Conservation (phyloP, 495 filamentous ascomycete species). For the Recurvomyces mirabilis region DNA sequence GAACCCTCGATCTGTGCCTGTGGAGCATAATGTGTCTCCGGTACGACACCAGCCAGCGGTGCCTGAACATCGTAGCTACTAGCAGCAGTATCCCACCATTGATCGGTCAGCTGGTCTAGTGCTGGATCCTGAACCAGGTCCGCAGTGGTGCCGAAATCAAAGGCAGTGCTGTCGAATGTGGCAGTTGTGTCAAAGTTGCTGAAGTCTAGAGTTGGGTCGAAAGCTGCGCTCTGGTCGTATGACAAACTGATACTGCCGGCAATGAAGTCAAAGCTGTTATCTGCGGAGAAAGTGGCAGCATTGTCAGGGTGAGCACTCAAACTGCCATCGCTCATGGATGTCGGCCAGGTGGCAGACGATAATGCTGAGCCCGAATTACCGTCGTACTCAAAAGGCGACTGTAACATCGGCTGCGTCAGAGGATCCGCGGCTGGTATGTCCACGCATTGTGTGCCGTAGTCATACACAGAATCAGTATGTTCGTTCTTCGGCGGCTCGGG, state of each 20-base stretch:
- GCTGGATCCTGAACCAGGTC: conserved; percentile 11
- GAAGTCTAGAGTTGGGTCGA: conserved; percentile 2
- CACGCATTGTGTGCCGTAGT: not conserved
- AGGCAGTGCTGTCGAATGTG: conserved; percentile 13
- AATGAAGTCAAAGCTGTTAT: conserved; percentile 18
- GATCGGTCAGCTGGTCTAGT: not conserved
- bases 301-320: not conserved
- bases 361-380: conserved; percentile 9
- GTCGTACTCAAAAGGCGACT: conserved; percentile 19
- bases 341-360: conserved; percentile 13
- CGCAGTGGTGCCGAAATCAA: conserved; percentile 2
- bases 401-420: conserved; percentile 6
- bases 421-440: not conserved
- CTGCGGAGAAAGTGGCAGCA: conserved; percentile 3
- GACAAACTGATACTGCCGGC: conserved; percentile 11
- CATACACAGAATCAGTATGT: conserved; percentile 7
- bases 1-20: conserved; percentile 1
- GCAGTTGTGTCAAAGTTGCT: not conserved
- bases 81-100: not conserved
- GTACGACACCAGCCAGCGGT: not conserved
- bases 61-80: not conserved
- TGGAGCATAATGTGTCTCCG: conserved; percentile 2
- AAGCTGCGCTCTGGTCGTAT: conserved; percentile 6
- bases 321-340: conserved; percentile 7
- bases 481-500: conserved; percentile 4